A percentile compares a stretch with the other conserved stretches of the same genome.
phyloP scores from a whole-genome alignment of 805 yeast genomes.

The Komagataella kurtzmanii region DNA sequence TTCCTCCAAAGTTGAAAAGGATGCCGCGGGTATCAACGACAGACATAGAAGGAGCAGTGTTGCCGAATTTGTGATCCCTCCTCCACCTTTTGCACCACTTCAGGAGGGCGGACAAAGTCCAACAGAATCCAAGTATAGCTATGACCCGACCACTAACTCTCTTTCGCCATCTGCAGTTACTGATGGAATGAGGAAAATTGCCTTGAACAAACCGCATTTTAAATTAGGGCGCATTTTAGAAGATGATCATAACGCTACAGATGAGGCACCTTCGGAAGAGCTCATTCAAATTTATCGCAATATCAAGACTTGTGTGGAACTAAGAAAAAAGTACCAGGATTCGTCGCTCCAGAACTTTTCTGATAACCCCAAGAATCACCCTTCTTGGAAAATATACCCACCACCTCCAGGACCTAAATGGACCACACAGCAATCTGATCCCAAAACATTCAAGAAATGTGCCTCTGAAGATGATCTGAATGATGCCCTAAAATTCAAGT shows the following conservation, averaged over 20 bases:
- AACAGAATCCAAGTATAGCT: constrained; percentile 9
- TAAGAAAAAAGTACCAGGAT: constrained; percentile 65
- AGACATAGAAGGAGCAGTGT: constrained; percentile 18
- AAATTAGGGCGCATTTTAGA: constrained; percentile 32
- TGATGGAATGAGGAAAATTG: constrained; percentile 5
- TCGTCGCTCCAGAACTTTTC: constrained; percentile 58
- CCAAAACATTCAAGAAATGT: constrained; percentile 14
- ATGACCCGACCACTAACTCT: constrained; percentile 16
- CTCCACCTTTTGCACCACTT: constrained; percentile 20
- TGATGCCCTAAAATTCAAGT: constrained; percentile 40
- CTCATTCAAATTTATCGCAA: constrained; percentile 48
- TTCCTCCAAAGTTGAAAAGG: constrained; percentile 7
- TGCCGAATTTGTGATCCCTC: constrained; percentile 22
- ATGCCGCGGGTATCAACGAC: neutral
- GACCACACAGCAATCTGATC: constrained; percentile 35
- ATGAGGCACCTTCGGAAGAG: constrained; percentile 56
- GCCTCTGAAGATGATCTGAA: constrained; percentile 13
- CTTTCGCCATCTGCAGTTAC: constrained; percentile 7
- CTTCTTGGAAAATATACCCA: constrained; percentile 76
- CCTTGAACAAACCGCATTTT: constrained; percentile 14
- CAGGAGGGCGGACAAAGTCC: neutral
- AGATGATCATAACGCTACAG: constrained; percentile 32
- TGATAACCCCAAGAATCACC: constrained; percentile 75
- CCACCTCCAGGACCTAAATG: constrained; percentile 89
- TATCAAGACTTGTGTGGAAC: constrained; percentile 50